These are phyloP conservation scores for Corchorus olitorius DNA, from an alignment of 345 rosid genomes.

Conservation along the genomic window DNA sequence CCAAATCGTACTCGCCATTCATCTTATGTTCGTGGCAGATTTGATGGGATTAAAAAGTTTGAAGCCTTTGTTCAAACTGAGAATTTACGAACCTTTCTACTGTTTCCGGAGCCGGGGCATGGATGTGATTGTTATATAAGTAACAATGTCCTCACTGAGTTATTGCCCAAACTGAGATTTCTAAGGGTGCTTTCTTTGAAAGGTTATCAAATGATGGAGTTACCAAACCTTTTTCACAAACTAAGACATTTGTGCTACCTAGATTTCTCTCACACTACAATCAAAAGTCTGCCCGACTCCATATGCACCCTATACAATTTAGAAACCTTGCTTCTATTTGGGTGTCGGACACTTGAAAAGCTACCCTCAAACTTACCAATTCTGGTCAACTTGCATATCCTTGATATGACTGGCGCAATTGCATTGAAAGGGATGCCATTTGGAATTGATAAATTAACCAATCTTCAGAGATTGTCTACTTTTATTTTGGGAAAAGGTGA, in stretches of 20 bases:
- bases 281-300: not conserved
- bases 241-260: conserved; percentile 40
- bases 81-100: conserved; percentile 40
- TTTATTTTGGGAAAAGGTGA: not conserved
- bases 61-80: too few species aligned
- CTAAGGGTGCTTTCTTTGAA: conserved; percentile 44
- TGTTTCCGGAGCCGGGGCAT: conserved; percentile 29
- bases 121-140: conserved; percentile 7
- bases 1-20: not conserved
- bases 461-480: not conserved
- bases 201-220: conserved; percentile 25
- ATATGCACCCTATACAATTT: too few species aligned
- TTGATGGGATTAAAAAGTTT: not conserved
- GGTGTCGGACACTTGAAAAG: not conserved
- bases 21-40: not conserved
- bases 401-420: conserved; percentile 5
- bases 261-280: conserved; percentile 24
- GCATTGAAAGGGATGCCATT: not conserved
- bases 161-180: not conserved
- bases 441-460: not conserved
- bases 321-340: too few species aligned
- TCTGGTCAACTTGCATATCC: not conserved
- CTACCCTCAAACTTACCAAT: not conserved
- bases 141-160: conserved; percentile 1
- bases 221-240: conserved; percentile 8